Percentiles rank a stretch among this genome's conserved stretches.
phyloP scores from a whole-genome alignment of 495 filamentous ascomycete species.

The Polyplosphaeria fusca region DNA sequence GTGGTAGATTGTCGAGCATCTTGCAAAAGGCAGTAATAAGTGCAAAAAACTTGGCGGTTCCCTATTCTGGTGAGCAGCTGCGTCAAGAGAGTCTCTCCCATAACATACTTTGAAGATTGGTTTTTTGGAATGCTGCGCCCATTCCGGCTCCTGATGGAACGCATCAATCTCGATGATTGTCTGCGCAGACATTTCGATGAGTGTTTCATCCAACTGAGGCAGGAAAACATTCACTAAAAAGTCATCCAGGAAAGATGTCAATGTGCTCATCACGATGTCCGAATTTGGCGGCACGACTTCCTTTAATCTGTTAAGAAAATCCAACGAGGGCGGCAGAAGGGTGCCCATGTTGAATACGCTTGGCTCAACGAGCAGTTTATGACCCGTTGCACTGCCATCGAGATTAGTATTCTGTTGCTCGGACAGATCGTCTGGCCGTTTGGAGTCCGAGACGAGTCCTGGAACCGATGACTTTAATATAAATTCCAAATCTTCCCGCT shows the following conservation, averaged over 20 bases:
- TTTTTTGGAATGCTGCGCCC: conserved; percentile 68
- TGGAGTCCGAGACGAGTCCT: conserved; percentile 79
- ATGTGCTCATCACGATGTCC: conserved; percentile 78
- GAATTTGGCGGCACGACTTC: conserved; percentile 82
- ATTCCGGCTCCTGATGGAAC: conserved; percentile 82
- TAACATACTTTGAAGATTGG: conserved; percentile 75
- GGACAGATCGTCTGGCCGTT: conserved; percentile 45
- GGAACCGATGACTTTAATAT: conserved; percentile 90
- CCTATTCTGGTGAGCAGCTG: conserved; percentile 37
- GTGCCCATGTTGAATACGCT: conserved; percentile 98
- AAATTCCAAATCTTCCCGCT: conserved; percentile 84
- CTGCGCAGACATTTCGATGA: conserved; percentile 79
- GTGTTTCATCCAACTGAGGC: conserved; percentile 91
- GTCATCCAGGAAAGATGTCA: conserved; percentile 96
- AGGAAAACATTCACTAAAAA: conserved; percentile 98
- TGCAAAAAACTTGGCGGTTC: conserved; percentile 82
- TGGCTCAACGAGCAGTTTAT: conserved; percentile 88
- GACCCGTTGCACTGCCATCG: conserved; percentile 62
- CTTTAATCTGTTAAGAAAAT: conserved; percentile 87
- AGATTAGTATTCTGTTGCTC: conserved; percentile 46
- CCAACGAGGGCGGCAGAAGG: conserved; percentile 86
- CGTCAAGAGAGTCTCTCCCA: background rate
- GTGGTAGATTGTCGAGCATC: conserved; percentile 92
- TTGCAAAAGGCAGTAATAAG: conserved; percentile 86
- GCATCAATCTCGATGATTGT: conserved; percentile 80